These are phyloP conservation scores for Barnettozyma botsteinii DNA, from an alignment of 805 yeast species.

Conservation along the genomic window DNA sequence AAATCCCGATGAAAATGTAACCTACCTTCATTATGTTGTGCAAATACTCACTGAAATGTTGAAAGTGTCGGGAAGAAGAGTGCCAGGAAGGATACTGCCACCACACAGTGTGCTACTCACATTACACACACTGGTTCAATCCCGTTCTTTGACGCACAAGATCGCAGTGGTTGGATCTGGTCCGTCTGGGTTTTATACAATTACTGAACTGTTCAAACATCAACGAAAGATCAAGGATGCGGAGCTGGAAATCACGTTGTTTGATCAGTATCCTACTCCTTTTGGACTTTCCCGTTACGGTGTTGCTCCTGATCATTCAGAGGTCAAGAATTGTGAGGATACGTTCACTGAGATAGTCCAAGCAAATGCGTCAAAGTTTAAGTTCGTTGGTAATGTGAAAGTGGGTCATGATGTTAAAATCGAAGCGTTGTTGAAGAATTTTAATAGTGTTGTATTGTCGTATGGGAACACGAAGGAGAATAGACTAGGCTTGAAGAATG, in stretches of 20 bases:
- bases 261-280: slow-evolving; percentile 83
- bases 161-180: slow-evolving; percentile 80
- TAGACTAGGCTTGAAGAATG: slow-evolving; percentile 52
- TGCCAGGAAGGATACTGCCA: too few species aligned
- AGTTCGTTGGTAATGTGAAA: slow-evolving; percentile 65
- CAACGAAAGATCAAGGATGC: slow-evolving; percentile 15
- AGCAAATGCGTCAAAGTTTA: slow-evolving; percentile 31
- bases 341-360: slow-evolving; percentile 46
- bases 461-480: slow-evolving; percentile 72
- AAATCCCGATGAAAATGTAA: too few species aligned
- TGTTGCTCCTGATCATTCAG: slow-evolving; percentile 99
- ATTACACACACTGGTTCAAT: neutral
- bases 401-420: slow-evolving; percentile 62
- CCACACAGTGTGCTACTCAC: too few species aligned
- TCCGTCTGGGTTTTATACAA: slow-evolving; percentile 94
- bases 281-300: slow-evolving; percentile 90
- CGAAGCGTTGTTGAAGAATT: slow-evolving; percentile 42
- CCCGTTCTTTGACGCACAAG: slow-evolving; percentile 8
- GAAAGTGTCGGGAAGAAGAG: too few species aligned
- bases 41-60: too few species aligned
- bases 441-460: slow-evolving; percentile 71
- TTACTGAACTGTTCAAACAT: slow-evolving; percentile 56
- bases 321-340: slow-evolving; percentile 75
- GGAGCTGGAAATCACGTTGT: slow-evolving; percentile 53
- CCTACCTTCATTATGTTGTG: too few species aligned